Evolutionary conservation across 2,329 filamentous ascomycete genomes (phyloP).

Genomic region (Cercospora sojina): DNA sequence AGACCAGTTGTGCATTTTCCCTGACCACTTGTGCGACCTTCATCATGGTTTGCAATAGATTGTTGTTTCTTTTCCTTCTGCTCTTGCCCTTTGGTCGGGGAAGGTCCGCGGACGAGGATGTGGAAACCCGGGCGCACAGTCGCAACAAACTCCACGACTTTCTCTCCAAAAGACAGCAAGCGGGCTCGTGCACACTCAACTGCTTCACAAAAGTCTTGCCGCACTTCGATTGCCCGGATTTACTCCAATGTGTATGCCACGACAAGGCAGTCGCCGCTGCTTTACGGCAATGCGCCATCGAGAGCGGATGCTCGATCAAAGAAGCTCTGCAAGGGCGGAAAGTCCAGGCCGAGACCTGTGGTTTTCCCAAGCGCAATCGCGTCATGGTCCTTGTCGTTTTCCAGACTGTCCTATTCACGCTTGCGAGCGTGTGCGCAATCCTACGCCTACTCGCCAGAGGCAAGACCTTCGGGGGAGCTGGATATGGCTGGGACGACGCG

Average conservation of each 20-base stretch:
- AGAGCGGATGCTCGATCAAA: slow-evolving; percentile 6
- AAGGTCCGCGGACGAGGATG: no score
- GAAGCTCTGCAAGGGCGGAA: slow-evolving; percentile 7
- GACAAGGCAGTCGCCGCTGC: slow-evolving; percentile 5
- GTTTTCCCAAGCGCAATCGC: slow-evolving; percentile 6
- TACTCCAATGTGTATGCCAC: slow-evolving; percentile 10
- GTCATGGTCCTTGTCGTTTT: neutral
- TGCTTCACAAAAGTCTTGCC: slow-evolving; percentile 11
- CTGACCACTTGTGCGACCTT: neutral
- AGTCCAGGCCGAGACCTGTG: slow-evolving; percentile 4
- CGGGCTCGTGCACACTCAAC: slow-evolving; percentile 1
- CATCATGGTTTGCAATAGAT: neutral
- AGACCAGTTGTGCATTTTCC: neutral
- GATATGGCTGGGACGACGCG: slow-evolving; percentile 11
- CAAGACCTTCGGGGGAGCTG: slow-evolving; percentile 3
- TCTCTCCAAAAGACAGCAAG: neutral
- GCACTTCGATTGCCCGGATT: slow-evolving; percentile 10
- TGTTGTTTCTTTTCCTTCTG: neutral
- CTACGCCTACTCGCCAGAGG: slow-evolving; percentile 8
- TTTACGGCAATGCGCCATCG: slow-evolving; percentile 1
- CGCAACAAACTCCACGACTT: neutral
- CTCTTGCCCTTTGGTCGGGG: neutral
- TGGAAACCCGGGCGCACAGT: neutral
- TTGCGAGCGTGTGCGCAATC: neutral
- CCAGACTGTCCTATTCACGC: slow-evolving; percentile 4